Conservation (phyloP, 1,284 basidiomycete genomes). For the Naganishia sp. region DNA sequence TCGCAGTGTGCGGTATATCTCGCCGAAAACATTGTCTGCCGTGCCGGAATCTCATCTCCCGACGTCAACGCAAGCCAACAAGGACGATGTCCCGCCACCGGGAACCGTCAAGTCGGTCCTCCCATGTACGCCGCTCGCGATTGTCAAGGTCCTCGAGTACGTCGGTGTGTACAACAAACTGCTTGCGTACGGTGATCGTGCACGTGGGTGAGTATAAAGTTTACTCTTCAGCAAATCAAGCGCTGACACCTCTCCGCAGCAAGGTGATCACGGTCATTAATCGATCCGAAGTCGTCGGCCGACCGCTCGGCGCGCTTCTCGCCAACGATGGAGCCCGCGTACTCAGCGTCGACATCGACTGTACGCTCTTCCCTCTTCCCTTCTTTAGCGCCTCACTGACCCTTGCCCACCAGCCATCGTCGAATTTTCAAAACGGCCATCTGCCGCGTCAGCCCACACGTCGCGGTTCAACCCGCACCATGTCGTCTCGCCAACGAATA, state of each 20-base stretch:
- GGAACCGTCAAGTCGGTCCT: slow-evolving; percentile 91
- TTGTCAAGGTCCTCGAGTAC: slow-evolving; percentile 91
- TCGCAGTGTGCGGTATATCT: slow-evolving; percentile 53
- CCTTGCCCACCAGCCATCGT: slow-evolving; percentile 47
- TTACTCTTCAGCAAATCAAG: background rate
- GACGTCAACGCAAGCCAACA: slow-evolving; percentile 32
- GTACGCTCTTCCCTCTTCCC: slow-evolving; percentile 51
- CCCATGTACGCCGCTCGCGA: slow-evolving; percentile 93
- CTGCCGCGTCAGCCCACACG: slow-evolving; percentile 39
- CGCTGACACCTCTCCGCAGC: slow-evolving; percentile 29
- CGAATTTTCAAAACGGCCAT: slow-evolving; percentile 79
- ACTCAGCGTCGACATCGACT: slow-evolving; percentile 91
- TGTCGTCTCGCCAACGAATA: slow-evolving; percentile 64
- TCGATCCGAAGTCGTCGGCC: slow-evolving; percentile 92
- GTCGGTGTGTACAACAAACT: slow-evolving; percentile 89
- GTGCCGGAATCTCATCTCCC: slow-evolving; percentile 43
- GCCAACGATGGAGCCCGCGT: slow-evolving; percentile 95
- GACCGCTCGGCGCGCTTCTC: slow-evolving; percentile 88
- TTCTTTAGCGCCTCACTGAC: background rate
- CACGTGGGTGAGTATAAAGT: slow-evolving; percentile 64
- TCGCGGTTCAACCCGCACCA: slow-evolving; percentile 75
- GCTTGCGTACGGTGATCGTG: slow-evolving; percentile 89
- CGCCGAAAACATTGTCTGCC: slow-evolving; percentile 53
- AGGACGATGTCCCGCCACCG: slow-evolving; percentile 65
- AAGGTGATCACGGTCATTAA: slow-evolving; percentile 94